phyloP scores from a whole-genome alignment of 1,139 yeast species.

The Pichia sp. region DNA sequence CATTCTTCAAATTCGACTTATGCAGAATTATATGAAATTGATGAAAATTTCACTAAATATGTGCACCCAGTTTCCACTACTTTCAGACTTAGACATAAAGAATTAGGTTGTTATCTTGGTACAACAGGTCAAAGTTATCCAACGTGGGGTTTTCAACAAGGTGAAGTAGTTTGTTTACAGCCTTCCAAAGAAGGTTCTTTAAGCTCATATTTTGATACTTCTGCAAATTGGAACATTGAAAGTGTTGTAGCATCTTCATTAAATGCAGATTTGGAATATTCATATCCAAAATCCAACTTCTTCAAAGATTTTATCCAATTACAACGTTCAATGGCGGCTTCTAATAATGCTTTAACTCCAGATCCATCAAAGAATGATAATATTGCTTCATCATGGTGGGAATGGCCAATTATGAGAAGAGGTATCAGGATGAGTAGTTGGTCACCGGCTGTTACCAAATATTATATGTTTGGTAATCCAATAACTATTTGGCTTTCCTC shows the following conservation, averaged over 20 bases:
- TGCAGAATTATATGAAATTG: slow-evolving; percentile 33
- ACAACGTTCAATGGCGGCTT: slow-evolving; percentile 73
- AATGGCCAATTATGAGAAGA: slow-evolving; percentile 61
- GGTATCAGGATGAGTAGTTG: slow-evolving; percentile 72
- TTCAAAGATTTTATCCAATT: slow-evolving; percentile 64
- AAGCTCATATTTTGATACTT: slow-evolving; percentile 44
- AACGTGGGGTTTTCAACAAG: slow-evolving; percentile 77
- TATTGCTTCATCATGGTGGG: slow-evolving; percentile 71
- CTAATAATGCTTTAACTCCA: slow-evolving; percentile 69
- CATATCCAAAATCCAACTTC: slow-evolving; percentile 61
- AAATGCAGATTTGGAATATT: slow-evolving; percentile 32
- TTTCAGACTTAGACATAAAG: slow-evolving; percentile 56
- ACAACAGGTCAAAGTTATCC: slow-evolving; percentile 70
- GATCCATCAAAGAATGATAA: slow-evolving; percentile 62
- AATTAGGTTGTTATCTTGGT: slow-evolving; percentile 65
- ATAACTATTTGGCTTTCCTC: slow-evolving; percentile 59
- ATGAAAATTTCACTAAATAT: slow-evolving; percentile 25
- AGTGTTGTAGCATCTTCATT: slow-evolving; percentile 49
- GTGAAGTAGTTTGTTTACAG: slow-evolving; percentile 64
- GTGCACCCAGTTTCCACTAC: slow-evolving; percentile 67
- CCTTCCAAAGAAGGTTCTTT: slow-evolving; percentile 30
- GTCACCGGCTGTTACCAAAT: slow-evolving; percentile 44
- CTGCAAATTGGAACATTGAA: slow-evolving; percentile 80
- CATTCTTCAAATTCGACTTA: slow-evolving; percentile 44
- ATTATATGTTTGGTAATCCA: slow-evolving; percentile 62